Conservation (phyloP, 352 stramenopile species). For the Phytophthora fragariae region DNA sequence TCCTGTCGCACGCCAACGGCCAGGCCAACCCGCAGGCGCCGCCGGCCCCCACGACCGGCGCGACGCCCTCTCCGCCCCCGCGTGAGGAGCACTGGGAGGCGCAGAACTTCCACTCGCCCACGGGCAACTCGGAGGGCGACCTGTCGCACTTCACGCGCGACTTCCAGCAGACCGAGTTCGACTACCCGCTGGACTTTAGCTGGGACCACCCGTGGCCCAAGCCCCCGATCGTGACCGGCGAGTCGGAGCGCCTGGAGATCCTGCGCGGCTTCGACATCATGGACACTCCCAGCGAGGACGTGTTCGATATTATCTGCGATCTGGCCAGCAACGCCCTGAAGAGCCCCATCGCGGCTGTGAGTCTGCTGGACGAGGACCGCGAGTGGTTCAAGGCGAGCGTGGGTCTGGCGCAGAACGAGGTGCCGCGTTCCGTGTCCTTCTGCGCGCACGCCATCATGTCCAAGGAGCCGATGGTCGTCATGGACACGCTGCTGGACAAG, state of each 20-base stretch:
- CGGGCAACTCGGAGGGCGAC: conserved; percentile 80
- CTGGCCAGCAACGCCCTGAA: conserved; percentile 87
- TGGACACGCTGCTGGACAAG: conserved; percentile 88
- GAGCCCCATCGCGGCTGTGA: conserved; percentile 87
- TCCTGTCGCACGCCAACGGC: conserved; percentile 83
- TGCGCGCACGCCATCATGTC: conserved; percentile 90
- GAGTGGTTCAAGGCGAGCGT: conserved; percentile 91
- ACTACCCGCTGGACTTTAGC: conserved; percentile 90
- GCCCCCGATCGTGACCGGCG: conserved; percentile 71
- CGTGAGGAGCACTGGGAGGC: conserved; percentile 69
- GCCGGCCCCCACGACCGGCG: conserved; percentile 47
- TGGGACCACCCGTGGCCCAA: conserved; percentile 91
- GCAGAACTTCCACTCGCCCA: conserved; percentile 87
- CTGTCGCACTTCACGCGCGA: conserved; percentile 79
- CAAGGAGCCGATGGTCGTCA: conserved; percentile 90
- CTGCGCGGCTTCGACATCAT: conserved; percentile 88
- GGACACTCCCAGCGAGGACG: conserved; percentile 85
- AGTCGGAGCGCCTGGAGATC: conserved; percentile 79
- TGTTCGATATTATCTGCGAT: conserved; percentile 92
- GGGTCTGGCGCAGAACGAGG: conserved; percentile 85
- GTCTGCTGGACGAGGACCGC: conserved; percentile 85
- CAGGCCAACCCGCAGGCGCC: conserved; percentile 79
- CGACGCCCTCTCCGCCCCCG: conserved; percentile 52
- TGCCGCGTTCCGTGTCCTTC: conserved; percentile 88
- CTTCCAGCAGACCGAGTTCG: conserved; percentile 83